A percentile compares a stretch with the other conserved stretches of the same genome.
These are phyloP conservation scores for Polytrichum commune DNA, from an alignment of 225 moss, liverwort and hornwort genomes.

Conservation along the genomic window DNA sequence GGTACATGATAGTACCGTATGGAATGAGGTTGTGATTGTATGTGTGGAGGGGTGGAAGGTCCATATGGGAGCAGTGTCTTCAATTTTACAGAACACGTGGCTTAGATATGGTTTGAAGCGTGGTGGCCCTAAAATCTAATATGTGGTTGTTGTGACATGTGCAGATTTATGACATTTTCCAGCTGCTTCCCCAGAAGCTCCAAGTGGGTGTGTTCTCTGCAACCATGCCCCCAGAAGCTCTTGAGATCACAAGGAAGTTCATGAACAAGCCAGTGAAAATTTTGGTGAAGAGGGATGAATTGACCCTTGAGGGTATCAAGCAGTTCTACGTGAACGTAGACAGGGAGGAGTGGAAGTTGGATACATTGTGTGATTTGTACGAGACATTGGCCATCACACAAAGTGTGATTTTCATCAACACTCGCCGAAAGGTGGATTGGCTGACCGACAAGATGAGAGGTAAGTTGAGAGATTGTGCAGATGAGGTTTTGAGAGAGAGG, in stretches of 20 bases:
- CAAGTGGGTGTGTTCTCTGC: constrained; percentile 49
- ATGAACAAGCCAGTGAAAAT: constrained; percentile 61
- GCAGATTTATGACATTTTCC: constrained; percentile 57
- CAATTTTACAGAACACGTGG: neutral
- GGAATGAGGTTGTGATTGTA: too few relatives aligned
- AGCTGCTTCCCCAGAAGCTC: constrained; percentile 41
- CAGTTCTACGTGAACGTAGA: constrained; percentile 74
- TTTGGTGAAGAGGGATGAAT: constrained; percentile 50
- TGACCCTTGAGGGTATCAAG: constrained; percentile 76
- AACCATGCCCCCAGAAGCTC: constrained; percentile 44
- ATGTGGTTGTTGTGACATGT: neutral
- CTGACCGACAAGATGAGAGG: constrained; percentile 70
- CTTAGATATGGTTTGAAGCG: neutral
- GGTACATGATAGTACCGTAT: constrained; percentile 8
- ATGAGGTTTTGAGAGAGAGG: too few relatives aligned
- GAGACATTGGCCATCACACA: constrained; percentile 66
- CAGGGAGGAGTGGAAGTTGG: constrained; percentile 70
- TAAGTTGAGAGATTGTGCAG: neutral
- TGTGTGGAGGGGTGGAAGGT: too few relatives aligned
- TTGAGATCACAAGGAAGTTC: constrained; percentile 53
- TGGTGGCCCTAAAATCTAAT: too few relatives aligned
- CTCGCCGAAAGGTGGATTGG: constrained; percentile 71
- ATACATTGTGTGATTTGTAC: constrained; percentile 62
- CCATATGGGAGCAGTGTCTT: too few relatives aligned
- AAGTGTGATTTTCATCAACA: constrained; percentile 71